Evolutionary conservation across 768 basidiomycete genomes (phyloP), one percentile per base, ranked within the genome.

Genomic region (Lactifluus rugatus): DNA sequence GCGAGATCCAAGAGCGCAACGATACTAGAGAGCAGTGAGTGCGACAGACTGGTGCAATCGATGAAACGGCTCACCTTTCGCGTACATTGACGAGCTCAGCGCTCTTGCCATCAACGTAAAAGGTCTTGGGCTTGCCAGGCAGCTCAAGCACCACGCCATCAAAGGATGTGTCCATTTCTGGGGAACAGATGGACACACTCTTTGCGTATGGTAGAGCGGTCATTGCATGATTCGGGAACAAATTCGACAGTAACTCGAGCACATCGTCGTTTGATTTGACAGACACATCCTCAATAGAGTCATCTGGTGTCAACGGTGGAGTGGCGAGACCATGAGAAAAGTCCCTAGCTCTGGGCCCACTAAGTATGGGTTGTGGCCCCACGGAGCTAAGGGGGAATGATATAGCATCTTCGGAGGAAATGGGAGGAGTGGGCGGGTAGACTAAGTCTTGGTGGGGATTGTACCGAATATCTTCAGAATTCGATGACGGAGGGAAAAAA

Each of bases 1-100:
- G 92, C 91, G 32, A 93, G 77, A 67, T 94, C 92, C 66, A 94
- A 76, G 44, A 94, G 77, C 46, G 89, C 89, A 32, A 93, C 88
- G 66, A 93, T 84, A 68, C 88, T 92, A 63, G 2, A 45, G 58
- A 54, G 37, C 49, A 46, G 34, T 14, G n/a, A 53, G 17, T 19
- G 31, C 23, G 48, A 57, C 36, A 51, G 45, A 51, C 41, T 19
- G 28, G 37, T 19, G 52, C 34, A 34, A 48, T 51, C 41, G 44
- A 56, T 51, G 56, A 48, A n/a, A 9, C 32, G 17, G 39, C 71
- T 42, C 64, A 89, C 89, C 90, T 90, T 77, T 93, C 89, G 63
- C 89, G 79, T 45, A 93, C 75, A 68, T 82, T 86, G 66, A 92
- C 84, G 26, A 81, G 78, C 56, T 85, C 81, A 32, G 89, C 87